Conservation (phyloP, 106 monocot species). For the Dendrobium chrysotoxum region DNA sequence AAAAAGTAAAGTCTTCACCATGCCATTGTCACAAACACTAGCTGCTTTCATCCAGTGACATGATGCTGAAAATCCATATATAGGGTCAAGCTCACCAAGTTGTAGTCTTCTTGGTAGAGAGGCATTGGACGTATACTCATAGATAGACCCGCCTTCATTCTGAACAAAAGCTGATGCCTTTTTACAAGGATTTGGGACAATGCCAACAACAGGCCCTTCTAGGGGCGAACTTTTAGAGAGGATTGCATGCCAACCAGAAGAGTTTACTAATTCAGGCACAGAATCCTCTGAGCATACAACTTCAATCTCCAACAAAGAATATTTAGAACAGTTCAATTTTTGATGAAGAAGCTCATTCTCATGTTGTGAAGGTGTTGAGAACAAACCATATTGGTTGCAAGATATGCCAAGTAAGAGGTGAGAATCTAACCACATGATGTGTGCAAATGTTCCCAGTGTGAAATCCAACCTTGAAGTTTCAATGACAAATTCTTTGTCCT, state of each 20-base stretch:
- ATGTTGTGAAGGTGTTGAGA: not conserved
- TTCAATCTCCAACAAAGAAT: slow-evolving; percentile 65
- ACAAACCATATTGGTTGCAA: not conserved
- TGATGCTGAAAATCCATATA: slow-evolving; percentile 51
- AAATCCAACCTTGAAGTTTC: slow-evolving; percentile 31
- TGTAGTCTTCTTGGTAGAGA: slow-evolving; percentile 9
- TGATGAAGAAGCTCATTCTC: slow-evolving; percentile 14
- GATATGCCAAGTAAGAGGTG: slow-evolving; percentile 60
- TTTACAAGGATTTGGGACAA: slow-evolving; percentile 65
- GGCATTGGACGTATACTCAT: slow-evolving; percentile 48
- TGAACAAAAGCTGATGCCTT: slow-evolving; percentile 73
- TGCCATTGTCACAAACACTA: slow-evolving; percentile 43
- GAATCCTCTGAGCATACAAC: slow-evolving; percentile 63
- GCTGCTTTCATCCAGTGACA: slow-evolving; percentile 89
- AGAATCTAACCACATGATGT: slow-evolving; percentile 80
- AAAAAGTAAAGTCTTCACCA: slow-evolving; percentile 41
- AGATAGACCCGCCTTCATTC: slow-evolving; percentile 60
- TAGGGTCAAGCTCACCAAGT: slow-evolving; percentile 21
- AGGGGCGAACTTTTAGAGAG: slow-evolving; percentile 28
- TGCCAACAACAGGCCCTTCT: slow-evolving; percentile 42
- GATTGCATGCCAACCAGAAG: slow-evolving; percentile 68
- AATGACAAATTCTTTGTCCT: slow-evolving; percentile 45
- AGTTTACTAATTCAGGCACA: slow-evolving; percentile 35
- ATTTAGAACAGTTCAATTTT: slow-evolving; percentile 2
- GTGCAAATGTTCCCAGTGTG: slow-evolving; percentile 25